Evolutionary conservation across 2,329 filamentous ascomycete species (phyloP).

Genomic region (Cadophora luteo-olivacea): DNA sequence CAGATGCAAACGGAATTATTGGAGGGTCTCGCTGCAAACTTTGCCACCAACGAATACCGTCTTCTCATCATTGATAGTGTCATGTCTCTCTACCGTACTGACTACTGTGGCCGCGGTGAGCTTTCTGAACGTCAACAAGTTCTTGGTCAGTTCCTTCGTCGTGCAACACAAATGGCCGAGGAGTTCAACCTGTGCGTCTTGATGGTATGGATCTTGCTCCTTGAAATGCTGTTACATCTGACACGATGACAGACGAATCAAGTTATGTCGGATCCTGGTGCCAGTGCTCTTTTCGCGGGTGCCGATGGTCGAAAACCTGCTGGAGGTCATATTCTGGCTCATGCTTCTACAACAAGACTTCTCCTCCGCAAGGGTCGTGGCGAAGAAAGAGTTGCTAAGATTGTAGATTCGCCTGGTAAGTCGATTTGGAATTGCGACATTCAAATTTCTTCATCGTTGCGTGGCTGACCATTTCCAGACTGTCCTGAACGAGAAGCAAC

Average conservation of each 20-base stretch:
- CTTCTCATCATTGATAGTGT: slow-evolving; percentile 74
- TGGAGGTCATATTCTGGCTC: slow-evolving; percentile 71
- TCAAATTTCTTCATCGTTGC: neutral
- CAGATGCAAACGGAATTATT: slow-evolving; percentile 63
- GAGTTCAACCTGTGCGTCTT: slow-evolving; percentile 73
- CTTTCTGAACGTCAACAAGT: slow-evolving; percentile 73
- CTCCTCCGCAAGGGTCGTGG: slow-evolving; percentile 72
- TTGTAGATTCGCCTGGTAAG: slow-evolving; percentile 69
- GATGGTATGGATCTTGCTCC: slow-evolving; percentile 52
- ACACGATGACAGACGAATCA: slow-evolving; percentile 63
- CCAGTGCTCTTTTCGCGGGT: slow-evolving; percentile 69
- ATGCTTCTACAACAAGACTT: slow-evolving; percentile 71
- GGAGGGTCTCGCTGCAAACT: slow-evolving; percentile 64
- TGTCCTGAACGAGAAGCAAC: slow-evolving; percentile 73
- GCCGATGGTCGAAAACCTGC: slow-evolving; percentile 72
- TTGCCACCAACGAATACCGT: slow-evolving; percentile 68
- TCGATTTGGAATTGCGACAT: neutral
- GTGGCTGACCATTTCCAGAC: slow-evolving; percentile 1
- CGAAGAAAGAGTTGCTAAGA: slow-evolving; percentile 73
- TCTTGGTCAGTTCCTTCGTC: slow-evolving; percentile 68
- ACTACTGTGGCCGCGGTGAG: slow-evolving; percentile 71
- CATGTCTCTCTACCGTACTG: slow-evolving; percentile 72
- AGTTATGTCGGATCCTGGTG: slow-evolving; percentile 74
- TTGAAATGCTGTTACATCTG: neutral
- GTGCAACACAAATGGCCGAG: slow-evolving; percentile 69